A percentile compares a stretch with the other conserved stretches of the same genome.
Conservation (phyloP, 345 rosid genomes). For the Pistacia atlantica region DNA sequence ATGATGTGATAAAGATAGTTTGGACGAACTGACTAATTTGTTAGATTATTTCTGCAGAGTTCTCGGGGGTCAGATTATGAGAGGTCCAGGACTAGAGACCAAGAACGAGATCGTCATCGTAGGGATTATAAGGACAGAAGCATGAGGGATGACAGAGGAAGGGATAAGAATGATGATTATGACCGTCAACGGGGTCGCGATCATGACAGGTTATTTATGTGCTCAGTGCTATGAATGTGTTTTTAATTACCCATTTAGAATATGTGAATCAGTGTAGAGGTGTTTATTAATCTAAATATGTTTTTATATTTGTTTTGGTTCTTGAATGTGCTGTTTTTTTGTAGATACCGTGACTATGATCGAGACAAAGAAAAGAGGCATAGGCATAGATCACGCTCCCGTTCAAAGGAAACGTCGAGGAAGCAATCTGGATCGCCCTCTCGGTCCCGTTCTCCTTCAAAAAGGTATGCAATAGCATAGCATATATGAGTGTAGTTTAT, state of each 20-base stretch:
- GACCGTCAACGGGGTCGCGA: constrained; percentile 13
- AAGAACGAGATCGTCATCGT: constrained; percentile 6
- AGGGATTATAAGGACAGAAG: constrained; percentile 24
- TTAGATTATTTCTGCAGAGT: constrained; percentile 6
- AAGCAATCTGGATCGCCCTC: constrained; percentile 31
- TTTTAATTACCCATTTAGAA: neutral
- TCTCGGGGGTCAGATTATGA: constrained; percentile 25
- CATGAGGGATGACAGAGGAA: constrained; percentile 16
- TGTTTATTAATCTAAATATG: neutral
- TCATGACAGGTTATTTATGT: constrained; percentile 21
- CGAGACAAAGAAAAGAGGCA: constrained; percentile 26
- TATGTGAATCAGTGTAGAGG: neutral
- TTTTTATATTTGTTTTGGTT: neutral
- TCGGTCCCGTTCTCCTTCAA: constrained; percentile 29
- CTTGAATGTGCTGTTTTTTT: neutral
- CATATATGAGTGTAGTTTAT: neutral
- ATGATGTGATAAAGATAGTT: neutral
- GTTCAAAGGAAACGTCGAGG: constrained; percentile 20
- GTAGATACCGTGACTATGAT: constrained; percentile 24
- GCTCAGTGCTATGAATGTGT: neutral
- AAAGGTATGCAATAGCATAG: constrained; percentile 21
- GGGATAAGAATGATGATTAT: constrained; percentile 21
- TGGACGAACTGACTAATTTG: constrained; percentile 2
- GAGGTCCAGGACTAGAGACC: constrained; percentile 23
- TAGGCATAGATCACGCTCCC: constrained; percentile 24